phyloP scores from a whole-genome alignment of 1,139 yeast species.

The Saccharomyces uvarum region DNA sequence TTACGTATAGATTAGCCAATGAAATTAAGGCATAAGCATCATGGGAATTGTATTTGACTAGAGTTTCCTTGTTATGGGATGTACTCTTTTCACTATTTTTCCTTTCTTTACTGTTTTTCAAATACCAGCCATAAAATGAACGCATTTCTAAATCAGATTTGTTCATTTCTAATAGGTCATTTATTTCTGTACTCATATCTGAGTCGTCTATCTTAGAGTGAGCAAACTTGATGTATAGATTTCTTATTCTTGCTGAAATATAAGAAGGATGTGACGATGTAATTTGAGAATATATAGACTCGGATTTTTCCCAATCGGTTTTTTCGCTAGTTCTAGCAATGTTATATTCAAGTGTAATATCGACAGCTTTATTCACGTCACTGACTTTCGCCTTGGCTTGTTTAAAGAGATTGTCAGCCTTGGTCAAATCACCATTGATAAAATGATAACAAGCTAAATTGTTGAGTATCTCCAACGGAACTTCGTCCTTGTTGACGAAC shows the following conservation, averaged over 20 bases:
- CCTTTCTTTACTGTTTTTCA: constrained; percentile 39
- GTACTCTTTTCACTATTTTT: constrained; percentile 53
- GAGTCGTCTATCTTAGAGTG: constrained; percentile 23
- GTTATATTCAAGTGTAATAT: constrained; percentile 50
- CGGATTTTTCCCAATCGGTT: constrained; percentile 31
- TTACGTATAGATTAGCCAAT: constrained; percentile 77
- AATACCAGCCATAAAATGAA: constrained; percentile 88
- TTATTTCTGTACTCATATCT: constrained; percentile 40
- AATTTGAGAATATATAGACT: constrained; percentile 45
- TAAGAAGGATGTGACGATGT: constrained; percentile 59
- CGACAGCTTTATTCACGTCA: constrained; percentile 32
- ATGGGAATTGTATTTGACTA: constrained; percentile 75
- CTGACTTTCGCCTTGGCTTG: constrained; percentile 38
- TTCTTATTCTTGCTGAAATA: constrained; percentile 68
- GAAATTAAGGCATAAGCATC: constrained; percentile 86
- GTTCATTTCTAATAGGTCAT: constrained; percentile 45
- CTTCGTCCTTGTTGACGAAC: constrained; percentile 39
- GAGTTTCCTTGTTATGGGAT: constrained; percentile 74
- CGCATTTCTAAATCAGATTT: constrained; percentile 72
- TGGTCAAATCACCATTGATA: constrained; percentile 50
- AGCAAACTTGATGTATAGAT: constrained; percentile 46
- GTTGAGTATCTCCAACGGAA: constrained; percentile 66
- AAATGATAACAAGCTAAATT: constrained; percentile 83
- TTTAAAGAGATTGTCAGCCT: constrained; percentile 45
- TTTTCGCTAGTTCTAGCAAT: constrained; percentile 56